Evolutionary conservation across 495 filamentous ascomycete genomes (phyloP).

Genomic region (Aspergillus nanangensis): DNA sequence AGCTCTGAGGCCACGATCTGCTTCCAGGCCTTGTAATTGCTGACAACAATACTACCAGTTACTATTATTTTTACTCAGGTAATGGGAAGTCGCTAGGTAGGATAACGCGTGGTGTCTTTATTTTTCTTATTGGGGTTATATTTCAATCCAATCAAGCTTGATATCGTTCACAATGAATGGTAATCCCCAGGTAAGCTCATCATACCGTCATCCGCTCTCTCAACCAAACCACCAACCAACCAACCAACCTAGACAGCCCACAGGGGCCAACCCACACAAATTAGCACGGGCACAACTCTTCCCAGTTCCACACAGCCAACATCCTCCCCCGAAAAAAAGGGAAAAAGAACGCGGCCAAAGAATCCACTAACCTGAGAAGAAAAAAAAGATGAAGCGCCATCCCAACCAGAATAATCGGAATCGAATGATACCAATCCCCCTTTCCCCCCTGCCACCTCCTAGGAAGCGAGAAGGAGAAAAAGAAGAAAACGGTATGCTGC

Average conservation of each 20-base stretch:
- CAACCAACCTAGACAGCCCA: conserved; percentile 1
- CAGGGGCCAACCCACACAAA: conserved; percentile 26
- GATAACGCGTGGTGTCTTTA: too few relatives aligned
- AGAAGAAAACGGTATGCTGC: conserved; percentile 66
- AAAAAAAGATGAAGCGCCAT: conserved; percentile 65
- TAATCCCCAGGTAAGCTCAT: background rate
- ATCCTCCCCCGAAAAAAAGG: conserved; percentile 7
- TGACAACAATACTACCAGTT: too few relatives aligned
- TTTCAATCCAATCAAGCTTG: too few relatives aligned
- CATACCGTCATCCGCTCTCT: background rate
- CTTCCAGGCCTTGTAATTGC: too few relatives aligned
- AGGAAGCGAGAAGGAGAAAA: conserved; percentile 27
- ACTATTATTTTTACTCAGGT: too few relatives aligned
- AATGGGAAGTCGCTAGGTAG: too few relatives aligned
- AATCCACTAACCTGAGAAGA: conserved; percentile 57
- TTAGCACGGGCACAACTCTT: conserved; percentile 35
- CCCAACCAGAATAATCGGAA: conserved; percentile 96
- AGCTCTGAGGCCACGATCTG: too few relatives aligned
- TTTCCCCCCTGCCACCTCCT: conserved; percentile 21
- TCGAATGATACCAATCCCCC: conserved; percentile 79
- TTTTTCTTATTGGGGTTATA: too few relatives aligned
- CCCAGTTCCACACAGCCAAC: conserved; percentile 18
- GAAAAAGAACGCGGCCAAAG: background rate
- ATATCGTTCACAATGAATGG: background rate
- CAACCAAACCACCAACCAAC: background rate